phyloP scores from a whole-genome alignment of 2,329 filamentous ascomycete species.

The Penicillium thymicola region DNA sequence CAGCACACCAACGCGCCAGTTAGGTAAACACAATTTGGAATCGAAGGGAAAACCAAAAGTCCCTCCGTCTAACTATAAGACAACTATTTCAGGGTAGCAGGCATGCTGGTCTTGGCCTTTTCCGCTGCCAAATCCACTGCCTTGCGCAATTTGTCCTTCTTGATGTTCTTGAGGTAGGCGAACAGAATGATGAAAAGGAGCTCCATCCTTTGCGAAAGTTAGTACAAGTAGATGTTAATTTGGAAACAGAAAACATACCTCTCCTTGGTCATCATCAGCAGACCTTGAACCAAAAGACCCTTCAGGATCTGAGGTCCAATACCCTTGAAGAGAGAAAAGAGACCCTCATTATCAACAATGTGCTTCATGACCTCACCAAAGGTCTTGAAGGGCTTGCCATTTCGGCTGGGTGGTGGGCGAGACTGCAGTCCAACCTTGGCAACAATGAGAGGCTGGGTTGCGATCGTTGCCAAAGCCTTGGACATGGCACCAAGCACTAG shows the following conservation, averaged over 20 bases:
- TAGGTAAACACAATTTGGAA: conserved; percentile 12
- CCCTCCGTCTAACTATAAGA: conserved; percentile 8
- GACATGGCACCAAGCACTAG: conserved; percentile 87
- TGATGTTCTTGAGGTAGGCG: conserved; percentile 71
- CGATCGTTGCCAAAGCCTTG: conserved; percentile 86
- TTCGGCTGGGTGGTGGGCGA: conserved; percentile 75
- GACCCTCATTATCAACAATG: conserved; percentile 84
- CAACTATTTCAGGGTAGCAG: conserved; percentile 47
- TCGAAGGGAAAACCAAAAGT: conserved; percentile 3
- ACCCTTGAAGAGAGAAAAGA: conserved; percentile 86
- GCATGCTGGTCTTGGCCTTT: conserved; percentile 55
- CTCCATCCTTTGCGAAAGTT: conserved; percentile 63
- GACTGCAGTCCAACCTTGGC: conserved; percentile 97
- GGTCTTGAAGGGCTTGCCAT: conserved; percentile 88
- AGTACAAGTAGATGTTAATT: conserved; percentile 8
- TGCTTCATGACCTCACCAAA: conserved; percentile 95
- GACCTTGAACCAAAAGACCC: conserved; percentile 86
- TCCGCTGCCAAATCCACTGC: conserved; percentile 62
- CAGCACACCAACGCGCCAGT: conserved; percentile 14
- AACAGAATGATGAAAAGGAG: conserved; percentile 82
- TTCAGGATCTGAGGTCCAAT: conserved; percentile 93
- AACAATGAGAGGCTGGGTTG: conserved; percentile 92
- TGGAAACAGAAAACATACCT: conserved; percentile 51
- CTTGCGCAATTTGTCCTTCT: conserved; percentile 66
- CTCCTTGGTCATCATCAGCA: conserved; percentile 99